A percentile compares a stretch with the other conserved stretches of the same genome.
Conservation (phyloP, 2,329 filamentous ascomycete species). For the Davidsoniella virescens region DNA sequence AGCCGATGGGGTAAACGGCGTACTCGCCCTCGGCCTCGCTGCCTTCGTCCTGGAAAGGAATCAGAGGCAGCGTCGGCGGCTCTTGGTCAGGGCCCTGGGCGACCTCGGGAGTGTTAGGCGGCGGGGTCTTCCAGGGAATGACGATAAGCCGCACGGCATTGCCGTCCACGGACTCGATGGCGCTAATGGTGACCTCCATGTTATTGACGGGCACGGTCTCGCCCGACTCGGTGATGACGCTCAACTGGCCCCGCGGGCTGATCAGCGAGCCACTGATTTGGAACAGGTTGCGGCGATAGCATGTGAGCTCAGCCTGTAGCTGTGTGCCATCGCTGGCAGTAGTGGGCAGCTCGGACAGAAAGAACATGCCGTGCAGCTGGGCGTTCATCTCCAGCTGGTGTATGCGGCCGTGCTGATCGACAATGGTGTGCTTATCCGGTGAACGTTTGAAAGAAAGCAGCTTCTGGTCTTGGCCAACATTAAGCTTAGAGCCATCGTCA, state of each 20-base stretch:
- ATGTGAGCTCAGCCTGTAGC: slow-evolving; percentile 71
- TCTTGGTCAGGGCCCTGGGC: slow-evolving; percentile 60
- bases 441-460: slow-evolving; percentile 40
- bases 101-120: slow-evolving; percentile 56
- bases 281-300: slow-evolving; percentile 89
- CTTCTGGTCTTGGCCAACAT: slow-evolving; percentile 44
- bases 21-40: slow-evolving; percentile 56
- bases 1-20: slow-evolving; percentile 81
- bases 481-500: slow-evolving; percentile 40
- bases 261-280: slow-evolving; percentile 86
- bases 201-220: slow-evolving; percentile 68
- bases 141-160: slow-evolving; percentile 87
- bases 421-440: slow-evolving; percentile 43
- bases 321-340: slow-evolving; percentile 39
- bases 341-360: slow-evolving; percentile 63
- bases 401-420: slow-evolving; percentile 42
- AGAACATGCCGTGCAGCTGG: slow-evolving; percentile 80
- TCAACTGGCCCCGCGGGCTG: slow-evolving; percentile 60
- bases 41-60: slow-evolving; percentile 46
- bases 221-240: slow-evolving; percentile 67
- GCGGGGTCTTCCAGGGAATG: slow-evolving; percentile 94
- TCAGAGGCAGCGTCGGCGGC: slow-evolving; percentile 63
- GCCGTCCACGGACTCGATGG: slow-evolving; percentile 87
- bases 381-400: slow-evolving; percentile 49
- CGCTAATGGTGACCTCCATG: slow-evolving; percentile 77